A percentile compares a stretch with the other conserved stretches of the same genome.
These are phyloP conservation scores for Yamadazyma aaseri DNA, from an alignment of 1,139 yeast genomes.

Conservation along the genomic window DNA sequence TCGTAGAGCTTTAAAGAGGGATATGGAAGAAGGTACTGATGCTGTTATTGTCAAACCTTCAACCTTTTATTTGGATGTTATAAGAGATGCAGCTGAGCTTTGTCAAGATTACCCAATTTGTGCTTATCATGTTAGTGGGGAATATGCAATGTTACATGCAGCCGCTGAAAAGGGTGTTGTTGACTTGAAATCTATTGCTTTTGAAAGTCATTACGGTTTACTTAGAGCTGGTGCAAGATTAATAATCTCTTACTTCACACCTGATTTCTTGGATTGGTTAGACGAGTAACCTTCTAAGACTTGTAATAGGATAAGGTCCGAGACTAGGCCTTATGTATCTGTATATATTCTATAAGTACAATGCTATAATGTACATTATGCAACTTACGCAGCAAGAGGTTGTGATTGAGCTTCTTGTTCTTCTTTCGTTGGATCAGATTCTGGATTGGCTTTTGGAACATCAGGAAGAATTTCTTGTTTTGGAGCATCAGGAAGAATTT, in stretches of 20 bases:
- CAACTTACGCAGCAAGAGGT: conserved; percentile 6
- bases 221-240: conserved; percentile 95
- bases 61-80: conserved; percentile 88
- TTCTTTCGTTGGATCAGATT: conserved; percentile 5
- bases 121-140: conserved; percentile 97
- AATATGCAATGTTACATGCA: conserved; percentile 96
- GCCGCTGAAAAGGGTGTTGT: conserved; percentile 96
- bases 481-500: conserved; percentile 8
- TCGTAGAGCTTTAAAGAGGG: conserved; percentile 84
- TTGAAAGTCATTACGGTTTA: conserved; percentile 88
- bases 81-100: conserved; percentile 81
- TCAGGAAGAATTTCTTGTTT: background rate
- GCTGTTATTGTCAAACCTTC: conserved; percentile 97
- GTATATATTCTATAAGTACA: conserved; percentile 4
- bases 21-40: conserved; percentile 90
- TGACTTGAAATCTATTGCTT: conserved; percentile 85
- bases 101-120: conserved; percentile 87
- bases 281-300: no score
- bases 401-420: conserved; percentile 11
- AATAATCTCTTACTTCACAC: conserved; percentile 90
- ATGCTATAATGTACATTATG: conserved; percentile 9
- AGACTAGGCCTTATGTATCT: background rate
- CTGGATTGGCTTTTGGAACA: background rate
- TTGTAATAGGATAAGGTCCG: no score
- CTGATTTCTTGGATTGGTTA: conserved; percentile 94